A percentile compares a stretch with the other conserved stretches of the same genome.
Evolutionary conservation across 2,329 filamentous ascomycete genomes (phyloP).

Genomic region (Penicillium sp.): DNA sequence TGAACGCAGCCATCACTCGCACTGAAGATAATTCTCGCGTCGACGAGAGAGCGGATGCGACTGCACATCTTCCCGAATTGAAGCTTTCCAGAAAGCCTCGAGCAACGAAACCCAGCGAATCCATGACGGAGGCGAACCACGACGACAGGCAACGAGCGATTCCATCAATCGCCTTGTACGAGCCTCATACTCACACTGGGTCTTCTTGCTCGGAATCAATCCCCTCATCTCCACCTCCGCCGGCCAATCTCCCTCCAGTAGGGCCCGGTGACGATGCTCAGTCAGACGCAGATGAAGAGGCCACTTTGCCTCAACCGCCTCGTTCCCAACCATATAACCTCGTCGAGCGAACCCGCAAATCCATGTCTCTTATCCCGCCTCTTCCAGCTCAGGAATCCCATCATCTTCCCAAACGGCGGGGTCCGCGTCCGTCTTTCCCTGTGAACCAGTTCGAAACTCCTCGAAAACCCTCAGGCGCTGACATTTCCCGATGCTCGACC

Average conservation of each 20-base stretch:
- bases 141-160: too few relatives aligned
- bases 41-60: not conserved
- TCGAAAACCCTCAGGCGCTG: conserved; percentile 26
- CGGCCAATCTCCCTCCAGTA: conserved; percentile 9
- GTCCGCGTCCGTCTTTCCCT: conserved; percentile 39
- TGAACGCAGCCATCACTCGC: conserved; percentile 28
- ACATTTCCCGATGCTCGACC: conserved; percentile 37
- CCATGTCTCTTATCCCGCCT: conserved; percentile 61
- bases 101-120: too few relatives aligned
- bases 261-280: conserved; percentile 1
- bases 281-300: conserved; percentile 8
- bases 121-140: too few relatives aligned
- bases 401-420: conserved; percentile 23
- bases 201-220: too few relatives aligned
- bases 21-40: conserved; percentile 22
- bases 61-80: too few relatives aligned
- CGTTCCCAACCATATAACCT: conserved; percentile 41
- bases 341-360: conserved; percentile 72
- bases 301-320: conserved; percentile 16
- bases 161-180: not conserved
- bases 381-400: conserved; percentile 17
- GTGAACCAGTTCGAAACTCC: conserved; percentile 54
- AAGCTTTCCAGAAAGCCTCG: not conserved
- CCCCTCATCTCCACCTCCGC: conserved; percentile 5
- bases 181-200: not conserved